Evolutionary conservation across 768 basidiomycete species (phyloP).

Genomic region (Chalciporus chontae): DNA sequence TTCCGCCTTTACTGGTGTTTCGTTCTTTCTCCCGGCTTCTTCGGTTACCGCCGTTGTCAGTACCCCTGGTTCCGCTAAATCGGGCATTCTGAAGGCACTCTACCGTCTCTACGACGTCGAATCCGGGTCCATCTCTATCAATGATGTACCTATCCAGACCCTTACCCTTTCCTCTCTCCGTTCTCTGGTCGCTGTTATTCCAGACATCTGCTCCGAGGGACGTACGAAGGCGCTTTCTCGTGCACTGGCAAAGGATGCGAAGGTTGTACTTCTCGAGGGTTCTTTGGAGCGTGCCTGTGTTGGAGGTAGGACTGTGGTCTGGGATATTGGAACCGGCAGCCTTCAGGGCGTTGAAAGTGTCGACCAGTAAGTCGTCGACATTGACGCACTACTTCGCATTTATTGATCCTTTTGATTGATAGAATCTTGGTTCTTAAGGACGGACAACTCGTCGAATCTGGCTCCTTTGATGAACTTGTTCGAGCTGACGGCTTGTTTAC

Average conservation of each 20-base stretch:
- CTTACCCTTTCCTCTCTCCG: slow-evolving; percentile 80
- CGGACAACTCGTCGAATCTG: slow-evolving; percentile 82
- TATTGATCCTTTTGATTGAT: slow-evolving; percentile 4
- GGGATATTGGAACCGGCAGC: slow-evolving; percentile 21
- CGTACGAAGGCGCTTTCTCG: slow-evolving; percentile 24
- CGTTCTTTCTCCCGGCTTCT: slow-evolving; percentile 85
- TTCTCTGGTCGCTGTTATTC: slow-evolving; percentile 84
- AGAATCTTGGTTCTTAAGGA: slow-evolving; percentile 91
- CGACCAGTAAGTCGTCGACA: slow-evolving; percentile 46
- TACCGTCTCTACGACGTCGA: slow-evolving; percentile 91
- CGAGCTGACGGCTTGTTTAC: slow-evolving; percentile 71
- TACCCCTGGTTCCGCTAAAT: slow-evolving; percentile 78
- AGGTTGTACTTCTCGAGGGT: slow-evolving; percentile 26
- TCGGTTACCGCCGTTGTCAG: slow-evolving; percentile 89
- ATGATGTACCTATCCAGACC: slow-evolving; percentile 84
- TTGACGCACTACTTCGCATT: too few relatives aligned
- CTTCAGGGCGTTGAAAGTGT: slow-evolving; percentile 51
- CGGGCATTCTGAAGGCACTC: slow-evolving; percentile 79
- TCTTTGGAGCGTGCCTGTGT: slow-evolving; percentile 17
- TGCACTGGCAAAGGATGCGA: slow-evolving; percentile 23
- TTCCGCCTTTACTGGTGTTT: slow-evolving; percentile 70
- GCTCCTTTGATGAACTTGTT: slow-evolving; percentile 75
- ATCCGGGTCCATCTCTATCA: slow-evolving; percentile 77
- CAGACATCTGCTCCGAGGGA: slow-evolving; percentile 56
- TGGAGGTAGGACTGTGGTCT: slow-evolving; percentile 23